Conservation (phyloP, 192 early-diverging fungal genomes). For the Dispira simplex region DNA sequence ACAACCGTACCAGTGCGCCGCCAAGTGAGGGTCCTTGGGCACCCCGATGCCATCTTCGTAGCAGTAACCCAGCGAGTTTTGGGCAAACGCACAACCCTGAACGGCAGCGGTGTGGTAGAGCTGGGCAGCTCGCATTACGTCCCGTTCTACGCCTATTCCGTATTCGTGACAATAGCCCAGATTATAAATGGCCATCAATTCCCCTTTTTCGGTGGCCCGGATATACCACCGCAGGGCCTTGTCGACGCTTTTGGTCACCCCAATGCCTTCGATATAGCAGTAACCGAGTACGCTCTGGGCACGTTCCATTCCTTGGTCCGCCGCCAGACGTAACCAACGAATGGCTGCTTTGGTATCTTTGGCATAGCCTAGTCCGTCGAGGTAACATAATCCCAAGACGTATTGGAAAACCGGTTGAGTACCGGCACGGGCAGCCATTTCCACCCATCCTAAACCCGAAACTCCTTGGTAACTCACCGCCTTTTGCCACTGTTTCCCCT, state of each 20-base stretch:
- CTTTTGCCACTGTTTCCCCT: slow-evolving; percentile 64
- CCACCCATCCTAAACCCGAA: slow-evolving; percentile 45
- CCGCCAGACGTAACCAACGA: slow-evolving; percentile 50
- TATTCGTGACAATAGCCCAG: slow-evolving; percentile 62
- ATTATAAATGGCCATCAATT: slow-evolving; percentile 57
- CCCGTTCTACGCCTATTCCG: slow-evolving; percentile 40
- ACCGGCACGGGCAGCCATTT: slow-evolving; percentile 34
- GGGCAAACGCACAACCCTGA: slow-evolving; percentile 56
- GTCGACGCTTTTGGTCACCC: slow-evolving; percentile 36
- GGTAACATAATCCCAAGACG: slow-evolving; percentile 60
- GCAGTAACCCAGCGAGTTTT: slow-evolving; percentile 58
- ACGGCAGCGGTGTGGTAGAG: slow-evolving; percentile 42
- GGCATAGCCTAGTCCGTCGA: slow-evolving; percentile 57
- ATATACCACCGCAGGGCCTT: slow-evolving; percentile 52
- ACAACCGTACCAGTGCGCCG: slow-evolving; percentile 49
- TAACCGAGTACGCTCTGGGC: slow-evolving; percentile 53
- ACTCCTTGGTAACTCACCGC: slow-evolving; percentile 37
- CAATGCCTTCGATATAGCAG: slow-evolving; percentile 78
- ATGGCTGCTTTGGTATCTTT: slow-evolving; percentile 49
- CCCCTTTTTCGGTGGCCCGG: slow-evolving; percentile 37
- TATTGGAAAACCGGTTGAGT: slow-evolving; percentile 45
- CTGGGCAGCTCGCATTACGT: slow-evolving; percentile 32
- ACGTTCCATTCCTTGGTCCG: slow-evolving; percentile 42
- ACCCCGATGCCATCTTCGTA: slow-evolving; percentile 55
- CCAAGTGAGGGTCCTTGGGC: slow-evolving; percentile 33